Evolutionary conservation across 441 rosid genomes (phyloP), one percentile per base, ranked within the genome.

Genomic region (Eruca vesicaria): DNA sequence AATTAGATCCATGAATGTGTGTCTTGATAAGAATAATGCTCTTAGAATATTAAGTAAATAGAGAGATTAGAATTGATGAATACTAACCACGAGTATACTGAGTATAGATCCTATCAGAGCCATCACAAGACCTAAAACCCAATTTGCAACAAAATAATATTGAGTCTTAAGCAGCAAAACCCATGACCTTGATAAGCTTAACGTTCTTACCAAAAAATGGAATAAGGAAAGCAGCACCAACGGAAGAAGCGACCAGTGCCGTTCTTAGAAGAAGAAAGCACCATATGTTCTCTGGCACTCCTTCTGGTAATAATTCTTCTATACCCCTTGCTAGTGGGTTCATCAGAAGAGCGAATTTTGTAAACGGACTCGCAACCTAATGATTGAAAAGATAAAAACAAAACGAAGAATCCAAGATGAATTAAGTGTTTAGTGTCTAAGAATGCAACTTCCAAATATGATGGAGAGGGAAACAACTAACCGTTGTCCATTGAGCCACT

Each of bases 401-500:
- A 63, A 41, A 80, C 31, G 83, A 66, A 75, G 83, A 66, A 75
- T 78, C 62, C 67, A 48, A 66, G n/a, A 59, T 29, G n/a, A n/a
- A n/a, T 10, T 8, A 1, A 16, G 69, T 43, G 48, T 31, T 35
- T 23, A 48, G 26, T 23, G 52, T 74, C 36, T 50, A 16, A 50
- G 26, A 23, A 62, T 57, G 14, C 15, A 36, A 56, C 56, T 15
- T 29, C 21, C 31, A 55, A 64, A 66, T 62, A 69, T 59, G 21
- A 43, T 56, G 20, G 20, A 21, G 20, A 57, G 15, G 9, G 6
- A 31, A 7, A 23, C 7, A 9, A 0, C 94, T 84, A 77, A 94
- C 98, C 18, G 92, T 90, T 32, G 93, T 90, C 98, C 98, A 94
- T 53, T 87, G 56, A 9, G 99, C 99, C 63, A 90, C 75, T 82